Evolutionary conservation across 2,329 filamentous ascomycete genomes (phyloP), one percentile per base, ranked within the genome.

Genomic region (Trichoderma atroviride): DNA sequence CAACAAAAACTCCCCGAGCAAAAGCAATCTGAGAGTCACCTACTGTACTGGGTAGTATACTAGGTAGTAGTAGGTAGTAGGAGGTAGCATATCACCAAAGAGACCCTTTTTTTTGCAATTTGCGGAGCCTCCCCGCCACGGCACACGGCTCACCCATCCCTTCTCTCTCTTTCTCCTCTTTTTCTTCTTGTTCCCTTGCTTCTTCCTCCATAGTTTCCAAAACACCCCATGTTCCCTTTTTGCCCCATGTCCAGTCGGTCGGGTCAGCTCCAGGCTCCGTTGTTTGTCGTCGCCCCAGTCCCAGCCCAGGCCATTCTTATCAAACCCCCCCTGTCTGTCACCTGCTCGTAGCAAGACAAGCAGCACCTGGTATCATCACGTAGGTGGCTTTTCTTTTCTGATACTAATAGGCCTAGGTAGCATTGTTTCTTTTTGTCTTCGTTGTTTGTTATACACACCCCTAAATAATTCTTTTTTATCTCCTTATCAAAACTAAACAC

Each of bases 241-340:
- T 56, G n/a, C 47, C 62, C 62, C 52, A 55, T 33, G 63, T 52
- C 63, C 63, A 66, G 63, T 52, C 55, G 63, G 53, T 59, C 63
- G 63, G 63, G 63, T 66, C 63, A 58, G 53, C 53, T 66, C 52
- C 35, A 52, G 29, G 53, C 63, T 52, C 63, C 63, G 63, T 66
- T 53, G 22, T 43, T 43, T 13, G 37, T 65, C 52, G n/a, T 13
- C 27, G 19, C 5, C 50, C 53, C 33, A 4, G 29, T n/a, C 22
- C 37, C n/a, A n/a, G 4, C 50, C 11, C 50, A 27, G 19, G 7
- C 47, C 29, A 19, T 19, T 35, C 19, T 27, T 37, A 19, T 27
- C 19, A 27, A 40, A 10, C 47, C 6, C 22, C 22, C 27, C 27
- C 10, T 31, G 27, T 31, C 27, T 2, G 52, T 29, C 24, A 29